Evolutionary conservation across 2,329 filamentous ascomycete species (phyloP).

Genomic region (Atkinsonella hypoxylon): DNA sequence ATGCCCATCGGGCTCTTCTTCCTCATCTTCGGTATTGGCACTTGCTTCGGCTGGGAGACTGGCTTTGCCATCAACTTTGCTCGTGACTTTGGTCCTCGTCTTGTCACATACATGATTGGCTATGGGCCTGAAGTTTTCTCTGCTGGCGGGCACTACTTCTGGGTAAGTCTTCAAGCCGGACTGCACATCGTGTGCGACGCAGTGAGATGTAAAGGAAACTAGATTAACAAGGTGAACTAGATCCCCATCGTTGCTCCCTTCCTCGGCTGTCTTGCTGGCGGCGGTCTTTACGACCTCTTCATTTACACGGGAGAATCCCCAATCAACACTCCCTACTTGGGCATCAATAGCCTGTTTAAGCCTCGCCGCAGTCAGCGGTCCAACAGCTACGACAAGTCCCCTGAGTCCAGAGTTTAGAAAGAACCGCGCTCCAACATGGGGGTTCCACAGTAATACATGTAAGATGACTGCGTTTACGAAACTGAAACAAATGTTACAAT

Average conservation of each 20-base stretch:
- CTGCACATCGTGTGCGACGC: no score
- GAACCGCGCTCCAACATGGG: no score
- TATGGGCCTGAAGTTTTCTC: conserved; percentile 57
- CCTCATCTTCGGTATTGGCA: conserved; percentile 60
- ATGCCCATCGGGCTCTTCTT: conserved; percentile 56
- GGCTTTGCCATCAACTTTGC: conserved; percentile 66
- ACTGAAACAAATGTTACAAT: neutral
- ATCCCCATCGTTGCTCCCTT: conserved; percentile 65
- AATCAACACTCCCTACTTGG: conserved; percentile 55
- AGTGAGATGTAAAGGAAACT: no score
- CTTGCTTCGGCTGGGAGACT: conserved; percentile 65
- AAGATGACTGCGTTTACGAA: neutral
- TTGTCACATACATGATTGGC: conserved; percentile 55
- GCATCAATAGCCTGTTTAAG: conserved; percentile 39
- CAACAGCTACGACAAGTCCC: conserved; percentile 18
- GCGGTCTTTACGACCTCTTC: conserved; percentile 54
- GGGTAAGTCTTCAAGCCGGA: conserved; percentile 32
- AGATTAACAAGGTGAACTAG: conserved; percentile 21
- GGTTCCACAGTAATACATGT: neutral
- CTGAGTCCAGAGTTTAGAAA: conserved; percentile 13
- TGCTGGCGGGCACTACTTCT: conserved; percentile 60
- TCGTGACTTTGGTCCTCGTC: conserved; percentile 57
- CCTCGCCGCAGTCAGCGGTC: conserved; percentile 24
- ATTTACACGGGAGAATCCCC: conserved; percentile 60
- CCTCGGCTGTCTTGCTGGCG: conserved; percentile 49